Evolutionary conservation across 495 filamentous ascomycete species (phyloP).

Genomic region (Penicillium simplicissimum): DNA sequence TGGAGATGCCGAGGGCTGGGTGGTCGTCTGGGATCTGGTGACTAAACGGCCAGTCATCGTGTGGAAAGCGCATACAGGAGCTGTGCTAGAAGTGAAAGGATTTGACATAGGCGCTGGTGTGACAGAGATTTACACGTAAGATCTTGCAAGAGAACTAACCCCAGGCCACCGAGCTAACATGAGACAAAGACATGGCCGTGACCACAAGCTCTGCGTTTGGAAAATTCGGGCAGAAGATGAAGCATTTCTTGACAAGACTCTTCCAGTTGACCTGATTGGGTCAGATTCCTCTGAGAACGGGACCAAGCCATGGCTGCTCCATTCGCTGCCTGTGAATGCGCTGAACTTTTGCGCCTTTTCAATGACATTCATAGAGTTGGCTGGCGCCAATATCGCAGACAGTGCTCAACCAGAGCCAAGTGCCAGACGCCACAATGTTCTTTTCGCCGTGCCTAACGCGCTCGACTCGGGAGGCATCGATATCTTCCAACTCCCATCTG

Average conservation of each 20-base stretch:
- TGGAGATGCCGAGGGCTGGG: constrained; percentile 87
- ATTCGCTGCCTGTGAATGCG: constrained; percentile 83
- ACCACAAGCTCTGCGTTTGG: constrained; percentile 87
- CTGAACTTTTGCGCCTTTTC: constrained; percentile 95
- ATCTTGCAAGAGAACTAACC: neutral
- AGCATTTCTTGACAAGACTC: constrained; percentile 57
- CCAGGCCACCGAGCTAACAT: constrained; percentile 4
- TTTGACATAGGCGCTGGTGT: constrained; percentile 43
- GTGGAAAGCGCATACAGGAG: constrained; percentile 82
- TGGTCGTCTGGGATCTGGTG: constrained; percentile 81
- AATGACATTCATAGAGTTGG: constrained; percentile 35
- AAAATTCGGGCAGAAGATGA: constrained; percentile 61
- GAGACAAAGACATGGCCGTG: constrained; percentile 74
- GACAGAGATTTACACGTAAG: constrained; percentile 70
- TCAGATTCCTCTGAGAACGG: constrained; percentile 16
- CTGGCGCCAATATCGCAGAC: neutral
- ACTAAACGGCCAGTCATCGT: constrained; percentile 80
- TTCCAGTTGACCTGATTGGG: constrained; percentile 64
- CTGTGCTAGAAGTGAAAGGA: constrained; percentile 76
- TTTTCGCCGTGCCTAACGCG: constrained; percentile 77
- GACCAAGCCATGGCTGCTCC: constrained; percentile 78
- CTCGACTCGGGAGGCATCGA: constrained; percentile 78
- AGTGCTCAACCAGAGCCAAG: neutral
- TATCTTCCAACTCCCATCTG: constrained; percentile 80
- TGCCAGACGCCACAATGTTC: constrained; percentile 31